A percentile compares a stretch with the other conserved stretches of the same genome.
phyloP scores from a whole-genome alignment of 345 rosid genomes.

The Lumnitzera littorea region DNA sequence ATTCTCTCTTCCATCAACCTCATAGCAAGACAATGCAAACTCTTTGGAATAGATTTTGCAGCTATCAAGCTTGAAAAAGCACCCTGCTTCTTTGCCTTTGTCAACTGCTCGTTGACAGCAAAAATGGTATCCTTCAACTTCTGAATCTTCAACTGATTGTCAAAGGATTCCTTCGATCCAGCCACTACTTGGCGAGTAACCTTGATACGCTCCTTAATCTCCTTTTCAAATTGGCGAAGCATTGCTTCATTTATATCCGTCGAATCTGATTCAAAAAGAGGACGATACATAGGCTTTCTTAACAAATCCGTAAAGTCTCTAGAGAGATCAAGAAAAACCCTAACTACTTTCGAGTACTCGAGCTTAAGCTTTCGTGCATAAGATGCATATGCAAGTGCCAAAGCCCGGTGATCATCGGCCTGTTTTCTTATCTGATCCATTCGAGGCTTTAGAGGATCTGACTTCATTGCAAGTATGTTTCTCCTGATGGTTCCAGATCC shows the following conservation, averaged over 20 bases:
- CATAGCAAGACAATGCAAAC: conserved; percentile 93
- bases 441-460: conserved; percentile 86
- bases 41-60: conserved; percentile 89
- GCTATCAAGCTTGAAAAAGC: conserved; percentile 94
- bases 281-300: conserved; percentile 53
- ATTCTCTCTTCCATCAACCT: conserved; percentile 96
- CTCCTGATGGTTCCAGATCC: conserved; percentile 61
- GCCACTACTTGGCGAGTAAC: conserved; percentile 79
- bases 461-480: conserved; percentile 69
- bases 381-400: conserved; percentile 76
- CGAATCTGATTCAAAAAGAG: conserved; percentile 59
- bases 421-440: conserved; percentile 89
- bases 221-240: conserved; percentile 82
- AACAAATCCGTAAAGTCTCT: conserved; percentile 79
- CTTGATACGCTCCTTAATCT: conserved; percentile 89
- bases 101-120: conserved; percentile 79
- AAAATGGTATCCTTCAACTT: conserved; percentile 88
- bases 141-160: conserved; percentile 93
- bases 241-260: conserved; percentile 53
- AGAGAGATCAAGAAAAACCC: conserved; percentile 82
- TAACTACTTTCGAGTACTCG: conserved; percentile 79
- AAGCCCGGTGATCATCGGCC: conserved; percentile 84
- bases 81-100: conserved; percentile 91
- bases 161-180: conserved; percentile 90
- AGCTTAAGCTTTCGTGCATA: conserved; percentile 95